Percentiles rank a stretch among this genome's conserved stretches.
These are phyloP conservation scores for Macrophomina phaseolina DNA, from an alignment of 2,329 filamentous ascomycete genomes.

Conservation along the genomic window DNA sequence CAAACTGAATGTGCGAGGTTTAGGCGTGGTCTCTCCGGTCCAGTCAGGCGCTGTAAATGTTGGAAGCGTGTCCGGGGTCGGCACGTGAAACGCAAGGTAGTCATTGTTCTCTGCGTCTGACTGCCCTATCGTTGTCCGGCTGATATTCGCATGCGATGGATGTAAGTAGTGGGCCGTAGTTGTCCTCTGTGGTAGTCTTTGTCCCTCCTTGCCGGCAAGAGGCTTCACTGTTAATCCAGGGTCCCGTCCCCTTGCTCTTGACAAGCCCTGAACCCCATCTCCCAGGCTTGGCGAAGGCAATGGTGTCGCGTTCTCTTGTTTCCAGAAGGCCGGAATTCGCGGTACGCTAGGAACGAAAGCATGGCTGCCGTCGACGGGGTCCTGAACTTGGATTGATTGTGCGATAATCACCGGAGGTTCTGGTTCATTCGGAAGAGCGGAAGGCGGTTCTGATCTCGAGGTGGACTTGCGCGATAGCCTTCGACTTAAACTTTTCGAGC, in stretches of 20 bases:
- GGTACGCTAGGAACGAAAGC: background rate
- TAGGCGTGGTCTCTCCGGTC: background rate
- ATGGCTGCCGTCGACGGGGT: background rate
- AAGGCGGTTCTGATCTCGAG: background rate
- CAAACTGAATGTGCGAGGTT: constrained; percentile 7
- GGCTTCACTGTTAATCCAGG: background rate
- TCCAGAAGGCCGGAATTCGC: constrained; percentile 2
- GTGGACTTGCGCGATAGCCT: background rate
- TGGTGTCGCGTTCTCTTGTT: background rate
- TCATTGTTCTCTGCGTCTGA: background rate
- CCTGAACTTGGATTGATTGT: too few species aligned
- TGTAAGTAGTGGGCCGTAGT: background rate
- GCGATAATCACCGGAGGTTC: background rate
- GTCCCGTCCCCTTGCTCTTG: background rate
- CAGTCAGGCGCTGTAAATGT: constrained; percentile 7
- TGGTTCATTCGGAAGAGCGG: background rate
- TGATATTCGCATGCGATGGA: background rate
- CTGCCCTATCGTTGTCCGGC: background rate
- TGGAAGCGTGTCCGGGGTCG: background rate
- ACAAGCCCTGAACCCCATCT: background rate
- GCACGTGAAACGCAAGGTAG: background rate
- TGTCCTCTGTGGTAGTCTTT: background rate
- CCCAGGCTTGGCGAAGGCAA: background rate
- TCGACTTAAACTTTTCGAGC: background rate
- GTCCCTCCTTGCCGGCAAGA: background rate